These are phyloP conservation scores for Pulveroboletus sp. DNA, from an alignment of 768 basidiomycete genomes.

Conservation along the genomic window DNA sequence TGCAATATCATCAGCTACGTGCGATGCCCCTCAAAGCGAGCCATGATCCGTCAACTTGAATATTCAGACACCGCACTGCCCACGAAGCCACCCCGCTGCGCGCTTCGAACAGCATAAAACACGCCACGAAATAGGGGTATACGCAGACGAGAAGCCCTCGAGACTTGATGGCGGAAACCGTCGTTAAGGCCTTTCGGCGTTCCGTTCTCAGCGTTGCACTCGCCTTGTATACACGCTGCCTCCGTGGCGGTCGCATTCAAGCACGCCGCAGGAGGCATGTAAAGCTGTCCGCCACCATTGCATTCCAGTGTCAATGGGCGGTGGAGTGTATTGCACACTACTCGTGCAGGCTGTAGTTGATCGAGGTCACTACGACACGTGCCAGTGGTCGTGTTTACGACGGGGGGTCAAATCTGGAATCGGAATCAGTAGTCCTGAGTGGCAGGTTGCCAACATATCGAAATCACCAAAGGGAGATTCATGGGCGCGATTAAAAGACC, in stretches of 20 bases:
- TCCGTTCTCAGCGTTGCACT: slow-evolving; percentile 1
- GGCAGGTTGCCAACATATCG: neutral
- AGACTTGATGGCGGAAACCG: neutral
- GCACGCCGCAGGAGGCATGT: slow-evolving; percentile 15
- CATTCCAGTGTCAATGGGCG: too few relatives aligned
- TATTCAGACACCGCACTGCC: neutral
- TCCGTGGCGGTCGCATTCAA: slow-evolving; percentile 2
- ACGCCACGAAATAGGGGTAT: neutral
- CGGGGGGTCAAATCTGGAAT: neutral
- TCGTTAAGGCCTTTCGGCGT: neutral
- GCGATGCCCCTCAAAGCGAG: neutral
- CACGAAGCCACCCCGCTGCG: neutral
- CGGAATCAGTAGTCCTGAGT: neutral
- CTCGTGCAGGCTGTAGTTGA: too few relatives aligned
- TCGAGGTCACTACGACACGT: slow-evolving; percentile 2
- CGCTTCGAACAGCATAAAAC: neutral
- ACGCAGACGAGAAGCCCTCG: neutral
- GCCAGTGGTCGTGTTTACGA: slow-evolving; percentile 4
- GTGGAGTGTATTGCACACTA: too few relatives aligned
- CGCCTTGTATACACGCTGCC: slow-evolving; percentile 4
- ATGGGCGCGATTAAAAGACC: neutral
- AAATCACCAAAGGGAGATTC: neutral
- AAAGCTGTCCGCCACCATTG: slow-evolving; percentile 5
- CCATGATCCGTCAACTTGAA: neutral
- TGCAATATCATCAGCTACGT: neutral